These are phyloP conservation scores for Penicillium canariense DNA, from an alignment of 495 filamentous ascomycete genomes.

Conservation along the genomic window DNA sequence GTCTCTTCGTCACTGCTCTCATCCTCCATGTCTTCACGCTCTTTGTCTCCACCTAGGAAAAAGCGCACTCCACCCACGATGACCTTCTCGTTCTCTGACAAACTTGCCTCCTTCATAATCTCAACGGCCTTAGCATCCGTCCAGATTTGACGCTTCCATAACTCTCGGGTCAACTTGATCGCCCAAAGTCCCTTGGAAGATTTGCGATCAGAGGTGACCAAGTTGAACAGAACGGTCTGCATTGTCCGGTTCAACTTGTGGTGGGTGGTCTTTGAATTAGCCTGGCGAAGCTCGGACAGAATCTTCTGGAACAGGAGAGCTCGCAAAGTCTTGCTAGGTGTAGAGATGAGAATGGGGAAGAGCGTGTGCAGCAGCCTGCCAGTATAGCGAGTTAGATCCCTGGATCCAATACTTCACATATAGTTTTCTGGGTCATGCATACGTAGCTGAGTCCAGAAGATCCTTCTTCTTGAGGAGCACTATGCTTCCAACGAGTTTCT, in stretches of 20 bases:
- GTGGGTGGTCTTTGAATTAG: slow-evolving; percentile 81
- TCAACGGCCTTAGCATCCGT: slow-evolving; percentile 84
- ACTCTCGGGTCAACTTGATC: slow-evolving; percentile 80
- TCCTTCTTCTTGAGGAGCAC: slow-evolving; percentile 88
- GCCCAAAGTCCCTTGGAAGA: slow-evolving; percentile 91
- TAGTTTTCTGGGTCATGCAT: slow-evolving; percentile 22
- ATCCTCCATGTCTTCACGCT: slow-evolving; percentile 87
- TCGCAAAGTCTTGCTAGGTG: slow-evolving; percentile 82
- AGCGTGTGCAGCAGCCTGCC: slow-evolving; percentile 76
- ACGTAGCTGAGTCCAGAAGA: slow-evolving; percentile 76
- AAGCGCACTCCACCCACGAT: slow-evolving; percentile 83
- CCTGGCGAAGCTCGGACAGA: slow-evolving; percentile 78
- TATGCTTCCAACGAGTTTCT: slow-evolving; percentile 91
- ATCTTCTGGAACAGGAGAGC: slow-evolving; percentile 87
- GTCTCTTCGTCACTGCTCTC: slow-evolving; percentile 79
- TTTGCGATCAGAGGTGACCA: slow-evolving; percentile 78
- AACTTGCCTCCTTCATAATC: slow-evolving; percentile 86
- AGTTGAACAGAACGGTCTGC: slow-evolving; percentile 87
- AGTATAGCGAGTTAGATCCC: slow-evolving; percentile 14
- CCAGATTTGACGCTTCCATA: slow-evolving; percentile 90
- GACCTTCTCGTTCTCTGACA: slow-evolving; percentile 87
- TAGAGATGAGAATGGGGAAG: slow-evolving; percentile 85
- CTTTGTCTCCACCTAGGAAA: slow-evolving; percentile 93
- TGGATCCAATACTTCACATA: no score
- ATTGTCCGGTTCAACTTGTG: slow-evolving; percentile 90